Percentiles rank a stretch among this genome's conserved stretches.
These are phyloP conservation scores for Fraxinus sp. DNA, from an alignment of 305 asterid genomes.

Conservation along the genomic window DNA sequence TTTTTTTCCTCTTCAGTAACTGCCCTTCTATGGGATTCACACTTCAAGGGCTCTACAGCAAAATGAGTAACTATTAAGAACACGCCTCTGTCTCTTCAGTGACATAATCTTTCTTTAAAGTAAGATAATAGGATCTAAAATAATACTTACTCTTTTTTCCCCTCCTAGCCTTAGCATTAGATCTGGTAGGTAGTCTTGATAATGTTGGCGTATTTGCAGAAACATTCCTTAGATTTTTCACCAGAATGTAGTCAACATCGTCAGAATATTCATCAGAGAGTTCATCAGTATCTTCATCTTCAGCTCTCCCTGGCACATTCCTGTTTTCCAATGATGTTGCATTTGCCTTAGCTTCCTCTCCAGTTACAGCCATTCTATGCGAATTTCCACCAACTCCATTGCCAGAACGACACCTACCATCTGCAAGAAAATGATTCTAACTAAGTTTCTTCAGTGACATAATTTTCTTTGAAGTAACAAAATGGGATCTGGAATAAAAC, in stretches of 20 bases:
- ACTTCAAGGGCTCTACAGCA: conserved; percentile 13
- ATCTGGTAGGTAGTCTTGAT: conserved; percentile 3
- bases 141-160: conserved; percentile 8
- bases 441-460: neutral
- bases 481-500: neutral
- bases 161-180: conserved; percentile 4
- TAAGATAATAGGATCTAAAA: neutral
- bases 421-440: neutral
- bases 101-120: neutral
- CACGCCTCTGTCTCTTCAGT: neutral
- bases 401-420: neutral
- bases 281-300: neutral
- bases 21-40: conserved; percentile 26
- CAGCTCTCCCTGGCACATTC: neutral
- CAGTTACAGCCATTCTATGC: neutral
- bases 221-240: neutral
- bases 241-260: neutral
- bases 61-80: neutral
- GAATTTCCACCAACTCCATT: neutral
- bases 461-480: neutral
- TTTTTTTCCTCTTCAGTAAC: conserved; percentile 32
- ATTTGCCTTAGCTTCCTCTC: neutral
- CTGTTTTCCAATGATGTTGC: neutral
- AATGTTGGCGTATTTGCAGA: conserved; percentile 7
- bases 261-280: neutral